These are phyloP conservation scores for Hypocrella siamensis DNA, from an alignment of 2,329 filamentous ascomycete species.

Conservation along the genomic window DNA sequence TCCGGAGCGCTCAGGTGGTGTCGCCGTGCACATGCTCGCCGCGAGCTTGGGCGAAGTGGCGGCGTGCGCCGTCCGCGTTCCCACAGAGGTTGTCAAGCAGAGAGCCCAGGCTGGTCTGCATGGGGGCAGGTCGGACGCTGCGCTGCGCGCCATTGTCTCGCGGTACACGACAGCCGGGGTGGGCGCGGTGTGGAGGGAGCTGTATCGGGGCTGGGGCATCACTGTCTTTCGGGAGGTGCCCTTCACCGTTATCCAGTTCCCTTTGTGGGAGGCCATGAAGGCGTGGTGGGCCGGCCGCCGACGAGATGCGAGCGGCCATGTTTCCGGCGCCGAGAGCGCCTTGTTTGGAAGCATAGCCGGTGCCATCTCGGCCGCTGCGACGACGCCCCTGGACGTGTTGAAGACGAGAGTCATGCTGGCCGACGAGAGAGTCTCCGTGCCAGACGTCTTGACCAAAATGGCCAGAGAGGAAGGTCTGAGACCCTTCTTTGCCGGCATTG, in stretches of 20 bases:
- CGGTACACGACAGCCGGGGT: conserved; percentile 28
- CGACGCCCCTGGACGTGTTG: conserved; percentile 86
- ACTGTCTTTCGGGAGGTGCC: conserved; percentile 93
- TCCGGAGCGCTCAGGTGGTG: conserved; percentile 20
- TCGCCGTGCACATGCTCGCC: conserved; percentile 61
- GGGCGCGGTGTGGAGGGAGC: conserved; percentile 54
- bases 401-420: conserved; percentile 96
- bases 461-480: conserved; percentile 44
- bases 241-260: conserved; percentile 95
- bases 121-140: conserved; percentile 49
- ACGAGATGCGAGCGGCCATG: conserved; percentile 14
- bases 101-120: conserved; percentile 79
- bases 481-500: conserved; percentile 62
- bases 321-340: conserved; percentile 65
- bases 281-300: conserved; percentile 30
- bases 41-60: conserved; percentile 79
- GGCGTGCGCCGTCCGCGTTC: conserved; percentile 81
- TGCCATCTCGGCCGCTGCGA: conserved; percentile 71
- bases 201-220: conserved; percentile 85
- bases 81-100: conserved; percentile 95
- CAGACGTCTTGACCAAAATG: conserved; percentile 47
- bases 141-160: conserved; percentile 54
- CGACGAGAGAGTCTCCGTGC: conserved; percentile 44
- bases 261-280: conserved; percentile 91
- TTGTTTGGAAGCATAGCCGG: conserved; percentile 74